Base-by-base conservation (phyloP, 257 asterid genomes). In the Fraxinus anomala region DNA sequence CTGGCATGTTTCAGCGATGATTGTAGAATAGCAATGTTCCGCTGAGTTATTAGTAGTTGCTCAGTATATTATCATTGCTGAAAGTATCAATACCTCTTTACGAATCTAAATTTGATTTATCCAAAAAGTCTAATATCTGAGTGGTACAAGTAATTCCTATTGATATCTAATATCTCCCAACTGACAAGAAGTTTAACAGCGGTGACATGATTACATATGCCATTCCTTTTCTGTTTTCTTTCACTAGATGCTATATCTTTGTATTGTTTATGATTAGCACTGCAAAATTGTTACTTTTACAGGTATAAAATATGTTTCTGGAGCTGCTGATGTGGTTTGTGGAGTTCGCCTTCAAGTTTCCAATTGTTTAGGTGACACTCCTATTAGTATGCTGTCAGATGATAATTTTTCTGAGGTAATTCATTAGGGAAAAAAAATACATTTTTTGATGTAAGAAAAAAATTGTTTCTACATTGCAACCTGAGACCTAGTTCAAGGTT, bases 321-420 rank as follows among this genome's bases (percentile, higher is more conserved):
- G 80, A 83, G 86, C 84, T 78, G 89, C 77, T 70, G 88, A 80
- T 81, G 83, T 77, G 83, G 85, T 75, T 77, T 44, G 12, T 76
- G 91, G 89, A 75, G 76, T 84, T 83, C 69, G 36, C 73, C 87
- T 95, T 70, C 89, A 51, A 85, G 89, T 95, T 82, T 82, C 99
- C 77, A 88, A 89, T 85, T 79, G 77, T 77, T 73, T 84, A 74
- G 88, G 83, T 71, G 91, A 85, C 63, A 75, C 91, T 73, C 82
- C 88, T 73, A 28, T 90, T 67, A 72, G 77, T 81, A 82, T 72
- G 88, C 81, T 95, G 74, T 95, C 99, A 1, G 96, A 93, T 78
- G 97, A 88, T 75, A 85, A 86, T 80, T 88, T 95, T 84, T 80
- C 86, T 7, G 88, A 88, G 97, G 99, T 95, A 89, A 83, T 75